Conservation (phyloP, 2,329 filamentous ascomycete genomes). For the Pyricularia sp. region DNA sequence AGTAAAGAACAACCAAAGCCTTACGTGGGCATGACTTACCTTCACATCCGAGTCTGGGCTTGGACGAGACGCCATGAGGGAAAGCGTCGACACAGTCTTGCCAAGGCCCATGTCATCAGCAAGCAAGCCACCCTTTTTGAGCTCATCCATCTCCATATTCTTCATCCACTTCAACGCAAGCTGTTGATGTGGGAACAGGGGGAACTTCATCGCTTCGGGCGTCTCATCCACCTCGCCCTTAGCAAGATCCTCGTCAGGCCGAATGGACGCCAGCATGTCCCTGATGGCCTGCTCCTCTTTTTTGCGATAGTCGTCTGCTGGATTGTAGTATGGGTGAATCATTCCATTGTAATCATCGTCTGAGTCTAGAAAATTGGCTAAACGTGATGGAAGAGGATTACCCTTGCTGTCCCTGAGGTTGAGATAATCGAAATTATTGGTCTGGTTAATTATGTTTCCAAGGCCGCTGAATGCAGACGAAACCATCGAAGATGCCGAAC, state of each 20-base stretch:
- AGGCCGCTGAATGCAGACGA: neutral
- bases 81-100: slow-evolving; percentile 75
- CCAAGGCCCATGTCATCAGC: slow-evolving; percentile 79
- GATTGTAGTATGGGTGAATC: neutral
- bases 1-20: neutral
- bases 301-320: slow-evolving; percentile 20
- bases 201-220: slow-evolving; percentile 56
- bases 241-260: slow-evolving; percentile 58
- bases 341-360: slow-evolving; percentile 18
- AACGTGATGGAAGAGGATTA: slow-evolving; percentile 21
- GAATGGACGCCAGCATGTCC: slow-evolving; percentile 61
- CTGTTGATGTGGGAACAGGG: slow-evolving; percentile 74
- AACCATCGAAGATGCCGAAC: neutral
- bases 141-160: slow-evolving; percentile 58
- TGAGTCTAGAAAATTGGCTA: slow-evolving; percentile 24
- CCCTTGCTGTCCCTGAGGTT: slow-evolving; percentile 26
- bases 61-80: slow-evolving; percentile 63
- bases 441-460: neutral
- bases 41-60: slow-evolving; percentile 43
- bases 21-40: neutral
- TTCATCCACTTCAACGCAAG: slow-evolving; percentile 70
- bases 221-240: slow-evolving; percentile 56
- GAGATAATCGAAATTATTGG: slow-evolving; percentile 18
- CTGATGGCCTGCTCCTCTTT: slow-evolving; percentile 54
- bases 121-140: slow-evolving; percentile 67